Evolutionary conservation across 192 early-diverging fungal genomes (phyloP), one percentile per base, ranked within the genome.

Genomic region (Gonapodya sp.): DNA sequence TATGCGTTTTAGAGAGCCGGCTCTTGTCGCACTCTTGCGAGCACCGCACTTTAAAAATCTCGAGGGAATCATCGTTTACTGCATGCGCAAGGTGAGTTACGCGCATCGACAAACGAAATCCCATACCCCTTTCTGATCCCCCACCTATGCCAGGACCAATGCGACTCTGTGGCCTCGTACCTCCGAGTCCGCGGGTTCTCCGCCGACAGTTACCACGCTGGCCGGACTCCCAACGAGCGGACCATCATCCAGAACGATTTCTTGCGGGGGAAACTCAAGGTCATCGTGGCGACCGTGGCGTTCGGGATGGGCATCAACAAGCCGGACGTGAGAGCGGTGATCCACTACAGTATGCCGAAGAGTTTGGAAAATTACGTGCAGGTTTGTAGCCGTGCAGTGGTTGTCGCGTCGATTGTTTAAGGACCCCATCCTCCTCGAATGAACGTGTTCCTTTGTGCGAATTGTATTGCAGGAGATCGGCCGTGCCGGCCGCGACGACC

Each of bases 301-400:
- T 93, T 93, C 86, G 93, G 93, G 8, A 84, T 94, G 85, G 93
- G 93, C 16, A 89, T 93, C 2, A 91, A 94, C 82, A 92, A 94
- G 80, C 82, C 88, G 36, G 89, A 93, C 34, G 89, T 92, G 31
- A 89, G 93, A n/a, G 90, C 89, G 37, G 90, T 94, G 16, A 88
- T 94, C 31, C 93, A 94, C 79, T 91, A 90, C 78, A 90, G 88
- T 35, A 83, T 94, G 81, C 90, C 93, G 0, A 91, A 92, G 1
- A 90, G 91, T 78, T 81, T 93, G 31, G 93, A 94, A 84, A 91
- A 91, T 36, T 93, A 92, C 82, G 90, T 89, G 8, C 96, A 64
- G 46, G 46, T 64, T 64, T 8, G 46, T 64, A 35, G 1, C 33
- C 1, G 2, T 8, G 34, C 32, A 73, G 32, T 1, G 34, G 1